Evolutionary conservation across 176 grass and related monocot species (phyloP).

Genomic region (Carex parvula): DNA sequence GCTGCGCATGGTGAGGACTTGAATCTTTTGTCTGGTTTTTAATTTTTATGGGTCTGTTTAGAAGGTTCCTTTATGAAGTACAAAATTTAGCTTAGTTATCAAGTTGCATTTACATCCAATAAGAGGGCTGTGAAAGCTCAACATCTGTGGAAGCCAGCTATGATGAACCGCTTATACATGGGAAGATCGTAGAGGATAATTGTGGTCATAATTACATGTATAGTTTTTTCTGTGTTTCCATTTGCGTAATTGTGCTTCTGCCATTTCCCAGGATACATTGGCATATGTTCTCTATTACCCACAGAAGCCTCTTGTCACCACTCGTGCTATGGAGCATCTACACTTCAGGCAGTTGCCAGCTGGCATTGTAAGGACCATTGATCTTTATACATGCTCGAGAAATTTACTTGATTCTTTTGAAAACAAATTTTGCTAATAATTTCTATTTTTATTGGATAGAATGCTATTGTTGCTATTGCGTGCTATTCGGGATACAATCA

Average conservation of each 20-base stretch:
- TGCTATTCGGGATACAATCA: constrained; percentile 99
- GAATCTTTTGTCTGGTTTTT: not conserved
- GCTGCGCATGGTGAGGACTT: constrained; percentile 79
- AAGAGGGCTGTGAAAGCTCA: not conserved
- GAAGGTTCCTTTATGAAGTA: not conserved
- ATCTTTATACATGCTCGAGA: not conserved
- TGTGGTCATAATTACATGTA: constrained; percentile 12
- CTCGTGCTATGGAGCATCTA: constrained; percentile 98
- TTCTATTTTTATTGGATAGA: constrained; percentile 50
- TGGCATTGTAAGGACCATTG: constrained; percentile 70
- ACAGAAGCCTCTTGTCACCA: constrained; percentile 97
- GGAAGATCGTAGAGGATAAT: not conserved
- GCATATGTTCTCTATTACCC: constrained; percentile 98
- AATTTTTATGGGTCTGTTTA: not conserved
- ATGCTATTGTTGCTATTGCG: constrained; percentile 99
- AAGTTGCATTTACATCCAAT: not conserved
- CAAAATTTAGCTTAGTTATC: not conserved
- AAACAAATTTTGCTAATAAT: constrained; percentile 23
- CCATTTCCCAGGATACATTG: constrained; percentile 70
- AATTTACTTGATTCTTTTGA: not conserved
- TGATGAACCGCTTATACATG: not conserved
- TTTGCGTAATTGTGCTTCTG: constrained; percentile 22
- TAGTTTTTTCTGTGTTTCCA: constrained; percentile 23
- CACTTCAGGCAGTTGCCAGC: constrained; percentile 97
- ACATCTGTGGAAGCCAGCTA: not conserved